phyloP scores from a whole-genome alignment of 441 rosid species.

The Erodium moschatum region DNA sequence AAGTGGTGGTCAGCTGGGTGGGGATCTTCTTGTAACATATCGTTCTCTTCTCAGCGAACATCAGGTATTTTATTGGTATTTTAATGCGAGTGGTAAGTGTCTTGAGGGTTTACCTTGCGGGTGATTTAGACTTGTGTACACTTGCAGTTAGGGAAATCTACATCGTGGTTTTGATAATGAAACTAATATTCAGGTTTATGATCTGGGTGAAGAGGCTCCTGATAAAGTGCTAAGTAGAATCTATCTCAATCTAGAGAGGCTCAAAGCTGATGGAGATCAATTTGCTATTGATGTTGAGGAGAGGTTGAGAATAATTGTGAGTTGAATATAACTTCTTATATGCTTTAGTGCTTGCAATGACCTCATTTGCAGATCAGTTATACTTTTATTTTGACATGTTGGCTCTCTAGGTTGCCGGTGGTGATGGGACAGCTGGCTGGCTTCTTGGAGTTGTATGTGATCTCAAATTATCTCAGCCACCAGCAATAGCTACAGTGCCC shows the following conservation, averaged over 20 bases:
- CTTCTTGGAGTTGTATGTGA: slow-evolving; percentile 44
- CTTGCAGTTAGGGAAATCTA: background rate
- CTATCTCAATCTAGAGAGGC: slow-evolving; percentile 27
- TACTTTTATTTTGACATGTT: slow-evolving; percentile 10
- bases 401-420: slow-evolving; percentile 40
- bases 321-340: slow-evolving; percentile 13
- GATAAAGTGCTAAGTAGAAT: slow-evolving; percentile 34
- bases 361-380: background rate
- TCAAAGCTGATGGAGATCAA: slow-evolving; percentile 27
- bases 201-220: slow-evolving; percentile 34
- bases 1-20: slow-evolving; percentile 48
- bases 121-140: background rate
- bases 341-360: background rate
- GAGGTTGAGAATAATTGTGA: slow-evolving; percentile 43
- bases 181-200: slow-evolving; percentile 31
- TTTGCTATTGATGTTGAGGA: slow-evolving; percentile 32
- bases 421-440: slow-evolving; percentile 50
- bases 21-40: slow-evolving; percentile 35
- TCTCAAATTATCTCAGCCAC: slow-evolving; percentile 37
- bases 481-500: slow-evolving; percentile 44
- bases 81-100: background rate
- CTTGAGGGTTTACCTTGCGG: background rate
- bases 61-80: slow-evolving; percentile 25
- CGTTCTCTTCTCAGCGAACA: slow-evolving; percentile 36
- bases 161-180: background rate